A percentile compares a stretch with the other conserved stretches of the same genome.
phyloP scores from a whole-genome alignment of 2,329 filamentous ascomycete genomes.

The Diaporthe vexans region DNA sequence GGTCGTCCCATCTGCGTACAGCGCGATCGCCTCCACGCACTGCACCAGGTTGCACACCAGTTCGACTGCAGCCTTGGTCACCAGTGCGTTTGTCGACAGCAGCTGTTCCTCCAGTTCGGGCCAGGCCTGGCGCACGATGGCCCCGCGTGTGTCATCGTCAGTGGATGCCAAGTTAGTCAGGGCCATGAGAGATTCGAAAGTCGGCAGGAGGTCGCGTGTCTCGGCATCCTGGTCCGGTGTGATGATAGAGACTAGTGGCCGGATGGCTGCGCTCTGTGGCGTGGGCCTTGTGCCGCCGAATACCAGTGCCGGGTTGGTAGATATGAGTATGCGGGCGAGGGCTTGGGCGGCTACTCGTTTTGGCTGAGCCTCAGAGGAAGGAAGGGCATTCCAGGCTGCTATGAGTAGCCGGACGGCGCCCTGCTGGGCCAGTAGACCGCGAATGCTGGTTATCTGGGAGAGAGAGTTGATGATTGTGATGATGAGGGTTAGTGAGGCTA shows the following conservation, averaged over 20 bases:
- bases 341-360: conserved; percentile 80
- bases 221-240: conserved; percentile 72
- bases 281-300: conserved; percentile 84
- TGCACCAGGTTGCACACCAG: conserved; percentile 92
- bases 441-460: conserved; percentile 78
- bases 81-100: conserved; percentile 79
- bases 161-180: conserved; percentile 93
- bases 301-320: conserved; percentile 85
- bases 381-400: conserved; percentile 74
- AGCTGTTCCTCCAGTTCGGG: conserved; percentile 85
- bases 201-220: conserved; percentile 84
- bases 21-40: conserved; percentile 73
- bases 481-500: conserved; percentile 78
- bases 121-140: conserved; percentile 83
- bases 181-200: conserved; percentile 91
- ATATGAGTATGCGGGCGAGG: conserved; percentile 87
- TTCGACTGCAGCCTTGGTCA: conserved; percentile 88
- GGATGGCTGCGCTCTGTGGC: conserved; percentile 83
- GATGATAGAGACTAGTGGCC: conserved; percentile 83
- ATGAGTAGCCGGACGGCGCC: conserved; percentile 91
- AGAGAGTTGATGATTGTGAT: conserved; percentile 84
- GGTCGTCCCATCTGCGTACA: conserved; percentile 77
- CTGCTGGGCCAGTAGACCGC: conserved; percentile 89
- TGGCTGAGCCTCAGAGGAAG: conserved; percentile 61
- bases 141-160: conserved; percentile 74